Percentiles rank a stretch among this genome's conserved stretches.
Conservation (phyloP, 495 filamentous ascomycete species). For the Podospora conica region DNA sequence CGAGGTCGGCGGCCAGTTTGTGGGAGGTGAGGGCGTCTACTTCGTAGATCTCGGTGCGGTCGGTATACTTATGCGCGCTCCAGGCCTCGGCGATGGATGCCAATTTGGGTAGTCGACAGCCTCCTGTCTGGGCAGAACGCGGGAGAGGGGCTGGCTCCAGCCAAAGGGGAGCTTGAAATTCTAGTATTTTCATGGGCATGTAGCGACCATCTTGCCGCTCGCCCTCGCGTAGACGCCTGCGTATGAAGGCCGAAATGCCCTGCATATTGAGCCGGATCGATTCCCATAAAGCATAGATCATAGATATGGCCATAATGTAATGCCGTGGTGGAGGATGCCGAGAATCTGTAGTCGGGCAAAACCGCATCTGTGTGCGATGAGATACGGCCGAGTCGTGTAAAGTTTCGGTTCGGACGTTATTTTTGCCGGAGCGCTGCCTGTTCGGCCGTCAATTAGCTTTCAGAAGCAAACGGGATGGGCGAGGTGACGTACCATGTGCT, state of each 20-base stretch:
- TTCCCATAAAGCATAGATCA: neutral
- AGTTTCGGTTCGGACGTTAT: neutral
- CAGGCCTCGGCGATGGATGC: constrained; percentile 3
- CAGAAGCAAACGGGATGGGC: neutral
- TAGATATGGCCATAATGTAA: neutral
- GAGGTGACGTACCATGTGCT: neutral
- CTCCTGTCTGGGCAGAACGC: constrained; percentile 2
- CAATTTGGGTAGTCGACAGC: constrained; percentile 4
- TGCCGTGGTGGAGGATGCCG: neutral
- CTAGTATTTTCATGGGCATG: neutral
- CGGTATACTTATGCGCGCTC: neutral
- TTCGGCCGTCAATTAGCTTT: neutral
- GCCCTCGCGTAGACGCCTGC: neutral
- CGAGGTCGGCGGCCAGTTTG: constrained; percentile 4
- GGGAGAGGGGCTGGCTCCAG: constrained; percentile 6
- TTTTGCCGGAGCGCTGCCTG: neutral
- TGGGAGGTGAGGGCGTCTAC: constrained; percentile 1
- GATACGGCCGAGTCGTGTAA: neutral
- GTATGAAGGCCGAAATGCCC: neutral
- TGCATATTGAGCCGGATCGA: neutral
- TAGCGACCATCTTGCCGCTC: neutral
- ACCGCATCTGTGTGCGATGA: neutral
- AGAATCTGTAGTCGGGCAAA: neutral
- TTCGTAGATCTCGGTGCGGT: neutral
- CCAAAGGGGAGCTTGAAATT: neutral